A percentile compares a stretch with the other conserved stretches of the same genome.
These are phyloP conservation scores for Chaetothyriales sp. DNA, from an alignment of 2,329 filamentous ascomycete species.

Conservation along the genomic window DNA sequence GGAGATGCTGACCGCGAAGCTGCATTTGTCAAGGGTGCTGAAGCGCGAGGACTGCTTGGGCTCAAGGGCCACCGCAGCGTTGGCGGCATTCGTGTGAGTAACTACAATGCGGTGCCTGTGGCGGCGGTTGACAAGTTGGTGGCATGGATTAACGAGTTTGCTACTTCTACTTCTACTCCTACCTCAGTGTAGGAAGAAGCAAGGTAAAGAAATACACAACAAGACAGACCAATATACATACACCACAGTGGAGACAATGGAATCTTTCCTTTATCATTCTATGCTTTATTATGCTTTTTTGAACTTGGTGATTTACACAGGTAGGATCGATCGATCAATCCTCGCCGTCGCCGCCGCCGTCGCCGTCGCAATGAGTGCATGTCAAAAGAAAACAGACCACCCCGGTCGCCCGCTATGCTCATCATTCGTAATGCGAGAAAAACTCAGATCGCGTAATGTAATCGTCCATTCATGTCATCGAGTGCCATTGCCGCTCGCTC, in stretches of 20 bases:
- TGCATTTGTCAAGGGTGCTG: slow-evolving; percentile 59
- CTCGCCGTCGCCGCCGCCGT: too few species aligned
- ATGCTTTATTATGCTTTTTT: too few species aligned
- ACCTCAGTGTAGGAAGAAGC: not conserved
- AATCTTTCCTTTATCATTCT: too few species aligned
- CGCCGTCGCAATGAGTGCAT: too few species aligned
- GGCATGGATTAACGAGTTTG: slow-evolving; percentile 39
- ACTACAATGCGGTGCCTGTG: slow-evolving; percentile 69
- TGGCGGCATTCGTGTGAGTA: slow-evolving; percentile 70
- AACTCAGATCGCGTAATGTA: not conserved
- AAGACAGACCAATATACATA: too few species aligned
- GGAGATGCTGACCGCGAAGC: slow-evolving; percentile 45
- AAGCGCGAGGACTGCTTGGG: slow-evolving; percentile 54
- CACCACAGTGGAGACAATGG: too few species aligned
- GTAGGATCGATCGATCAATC: too few species aligned
- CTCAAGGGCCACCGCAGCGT: slow-evolving; percentile 81
- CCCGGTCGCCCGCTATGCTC: not conserved
- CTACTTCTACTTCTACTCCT: slow-evolving; percentile 15
- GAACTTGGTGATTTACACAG: too few species aligned
- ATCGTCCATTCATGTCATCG: not conserved
- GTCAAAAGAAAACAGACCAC: too few species aligned
- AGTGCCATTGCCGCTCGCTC: not conserved
- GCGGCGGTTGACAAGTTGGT: slow-evolving; percentile 30
- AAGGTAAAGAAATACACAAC: too few species aligned
- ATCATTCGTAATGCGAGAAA: not conserved